Base-by-base conservation (phyloP, 2,329 filamentous ascomycete genomes). In the Lasiodiplodia sp. region DNA sequence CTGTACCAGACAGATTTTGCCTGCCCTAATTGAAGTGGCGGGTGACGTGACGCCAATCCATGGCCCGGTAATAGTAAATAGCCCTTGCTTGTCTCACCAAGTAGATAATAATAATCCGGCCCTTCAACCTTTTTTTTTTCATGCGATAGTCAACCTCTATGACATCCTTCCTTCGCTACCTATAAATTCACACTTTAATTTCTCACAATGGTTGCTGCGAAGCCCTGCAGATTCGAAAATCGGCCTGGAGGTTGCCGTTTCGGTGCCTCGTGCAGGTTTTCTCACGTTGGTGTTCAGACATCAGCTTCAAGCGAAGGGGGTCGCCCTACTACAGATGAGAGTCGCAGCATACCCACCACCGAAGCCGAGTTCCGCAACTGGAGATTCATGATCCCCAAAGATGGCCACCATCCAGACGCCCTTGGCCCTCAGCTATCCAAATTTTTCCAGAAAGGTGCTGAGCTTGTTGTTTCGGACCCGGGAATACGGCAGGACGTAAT, bases 401-500 rank as follows among this genome's bases (percentile, higher is more conserved):
- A 56, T 4, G 47, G 37, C 21, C 21, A 68, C 3, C 23, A n/a
- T 31, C 6, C 49, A 11, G 14, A 21, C 8, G 21, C 49, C 16
- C 52, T 68, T 21, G 49, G 67, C 10, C 44, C 52, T 12, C 16
- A 37, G 14, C 58, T 65, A 14, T 57, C 57, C 6, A 31, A 25
- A 10, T 66, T 69, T 23, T 69, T 65, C 51, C 51, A 69, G 25
- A 60, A 55, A 12, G 31, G 51, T 38, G 47, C 60, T 5, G 40
- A 55, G 23, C 60, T 68, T 37, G 57, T 68, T 37, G 28, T 14
- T 12, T 55, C 56, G 5, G 56, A 63, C 12, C 34, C 66, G 12
- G 60, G 47, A 21, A 56, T 28, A 2, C 72, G 68, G 21, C 72
- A 75, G 38, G 64, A 70, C 18, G 64, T 74, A n/a, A 71, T 75